Evolutionary conservation across 805 yeast genomes (phyloP), one percentile per base, ranked within the genome.

Genomic region (Candida ortonii): DNA sequence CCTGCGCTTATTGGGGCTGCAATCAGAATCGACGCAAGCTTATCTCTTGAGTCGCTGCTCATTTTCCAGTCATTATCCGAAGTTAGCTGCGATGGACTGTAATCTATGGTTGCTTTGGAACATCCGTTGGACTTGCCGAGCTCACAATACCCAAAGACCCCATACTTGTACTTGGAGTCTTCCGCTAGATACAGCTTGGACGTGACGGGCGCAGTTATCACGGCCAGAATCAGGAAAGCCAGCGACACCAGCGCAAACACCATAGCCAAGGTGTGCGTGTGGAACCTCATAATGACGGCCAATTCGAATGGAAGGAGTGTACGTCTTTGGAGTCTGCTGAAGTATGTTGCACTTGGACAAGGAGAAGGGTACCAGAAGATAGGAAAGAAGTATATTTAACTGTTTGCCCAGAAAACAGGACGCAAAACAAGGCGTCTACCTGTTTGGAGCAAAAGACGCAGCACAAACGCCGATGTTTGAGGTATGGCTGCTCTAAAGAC

Each of bases 1-100:
- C 81, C 84, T 9, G 80, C 78, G 15, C 88, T 80, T 19, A 83
- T 65, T 1, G 93, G 93, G 9, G 73, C 65, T 20, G 80, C 64
- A 18, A 84, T 67, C 28, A 84, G 61, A 15, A 76, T 63, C 41
- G 73, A 67, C 2, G 76, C 73, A 33, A 84, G 57, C 1, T 67
- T 63, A 37, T 70, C 64, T 51, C 90, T 65, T 1, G 75, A 67
- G 22, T 41, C 41, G 9, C 47, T 39, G 25, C 60, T 59, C 60
- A 80, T 58, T 24, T 64, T 51, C 85, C 88, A 80, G 45, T 65
- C 64, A 18, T 58, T 40, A 14, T 52, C 47, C 12, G 55, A 51
- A 3, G 48, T 37, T 19, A 71, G 52, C 2, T 26, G 23, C 20
- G 63, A 57, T 5, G 64, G 68, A 6, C 49, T 27, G 48, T 75